Base-by-base conservation (phyloP, 2,329 filamentous ascomycete genomes). In the Truncatella angustata region DNA sequence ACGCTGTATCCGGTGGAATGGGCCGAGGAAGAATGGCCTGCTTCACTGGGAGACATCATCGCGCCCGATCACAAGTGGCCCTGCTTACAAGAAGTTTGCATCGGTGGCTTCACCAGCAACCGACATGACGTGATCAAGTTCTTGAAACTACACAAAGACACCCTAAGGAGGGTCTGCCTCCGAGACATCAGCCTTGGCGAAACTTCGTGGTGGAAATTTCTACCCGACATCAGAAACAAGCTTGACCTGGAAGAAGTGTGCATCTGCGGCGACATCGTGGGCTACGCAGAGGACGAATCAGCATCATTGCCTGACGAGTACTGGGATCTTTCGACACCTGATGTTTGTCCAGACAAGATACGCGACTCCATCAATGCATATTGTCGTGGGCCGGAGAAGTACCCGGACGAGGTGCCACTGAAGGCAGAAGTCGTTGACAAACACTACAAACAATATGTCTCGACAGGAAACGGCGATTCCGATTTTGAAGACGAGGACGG, bases 141-240 rank as follows among this genome's bases (percentile, higher is more conserved):
- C 34, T 49, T 65, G 11, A 49, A 50, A 46, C 52, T 52, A 36
- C 63, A 65, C 50, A 63, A 59, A 26, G 30, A 52, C 9, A 63
- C 56, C 3, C 60, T 65, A 3, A 54, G 42, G 10, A 52, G 45
- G 7, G 47, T 65, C 21, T 62, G 62, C 35, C 49, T 65, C 16
- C 51, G 56, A 32, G 53, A 63, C 24, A 53, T 64, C 5, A 30
- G 40, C 16, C 56, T 65, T 7, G 42, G 42, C 6, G 55, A 48
- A 12, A 61, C 61, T 4, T 64, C 60, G 1, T 65, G 63, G 63
- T 47, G 34, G 26, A 50, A 54, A 21, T 53, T 65, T 24, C 54
- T 65, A 30, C 60, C 58, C 4, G 56, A 60, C 35, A 61, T 64
- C 12, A 52, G 61, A 37, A 57, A 49, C 16, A 56, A 52, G 14